Evolutionary conservation across 768 basidiomycete genomes (phyloP).

Genomic region (Mycena venus): DNA sequence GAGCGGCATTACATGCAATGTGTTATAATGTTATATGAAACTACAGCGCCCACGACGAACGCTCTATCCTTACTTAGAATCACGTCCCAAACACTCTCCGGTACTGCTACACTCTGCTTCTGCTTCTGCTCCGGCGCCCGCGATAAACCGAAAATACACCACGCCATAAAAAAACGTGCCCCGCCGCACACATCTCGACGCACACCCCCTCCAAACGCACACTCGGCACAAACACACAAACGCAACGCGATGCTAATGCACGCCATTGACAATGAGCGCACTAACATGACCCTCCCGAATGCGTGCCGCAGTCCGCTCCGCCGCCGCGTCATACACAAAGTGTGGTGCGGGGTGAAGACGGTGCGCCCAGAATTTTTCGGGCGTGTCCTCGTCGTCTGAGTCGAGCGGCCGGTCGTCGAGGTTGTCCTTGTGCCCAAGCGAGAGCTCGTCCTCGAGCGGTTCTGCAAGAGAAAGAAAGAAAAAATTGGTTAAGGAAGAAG

Average conservation of each 20-base stretch:
- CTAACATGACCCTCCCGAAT: slow-evolving; percentile 58
- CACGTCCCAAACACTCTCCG: too few relatives aligned
- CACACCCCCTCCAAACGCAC: too few relatives aligned
- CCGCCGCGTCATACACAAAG: slow-evolving; percentile 94
- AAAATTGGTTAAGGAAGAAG: neutral
- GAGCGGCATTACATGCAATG: slow-evolving; percentile 10
- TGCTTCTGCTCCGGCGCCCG: too few relatives aligned
- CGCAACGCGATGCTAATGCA: slow-evolving; percentile 50
- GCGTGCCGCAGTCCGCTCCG: slow-evolving; percentile 79
- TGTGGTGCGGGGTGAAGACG: slow-evolving; percentile 63
- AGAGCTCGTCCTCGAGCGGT: slow-evolving; percentile 69
- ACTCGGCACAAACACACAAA: neutral
- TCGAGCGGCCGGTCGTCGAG: slow-evolving; percentile 52
- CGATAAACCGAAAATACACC: neutral
- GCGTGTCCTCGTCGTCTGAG: slow-evolving; percentile 55
- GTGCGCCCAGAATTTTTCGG: slow-evolving; percentile 45
- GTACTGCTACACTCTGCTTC: too few relatives aligned
- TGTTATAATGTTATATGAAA: slow-evolving; percentile 4
- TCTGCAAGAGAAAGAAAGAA: slow-evolving; percentile 43
- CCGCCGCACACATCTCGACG: too few relatives aligned
- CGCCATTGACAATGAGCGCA: slow-evolving; percentile 56
- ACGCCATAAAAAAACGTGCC: too few relatives aligned
- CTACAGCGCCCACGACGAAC: too few relatives aligned
- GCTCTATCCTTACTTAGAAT: neutral
- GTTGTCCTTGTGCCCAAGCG: slow-evolving; percentile 55